These are phyloP conservation scores for Aspergillus melleus DNA, from an alignment of 2,329 filamentous ascomycete genomes.

Conservation along the genomic window DNA sequence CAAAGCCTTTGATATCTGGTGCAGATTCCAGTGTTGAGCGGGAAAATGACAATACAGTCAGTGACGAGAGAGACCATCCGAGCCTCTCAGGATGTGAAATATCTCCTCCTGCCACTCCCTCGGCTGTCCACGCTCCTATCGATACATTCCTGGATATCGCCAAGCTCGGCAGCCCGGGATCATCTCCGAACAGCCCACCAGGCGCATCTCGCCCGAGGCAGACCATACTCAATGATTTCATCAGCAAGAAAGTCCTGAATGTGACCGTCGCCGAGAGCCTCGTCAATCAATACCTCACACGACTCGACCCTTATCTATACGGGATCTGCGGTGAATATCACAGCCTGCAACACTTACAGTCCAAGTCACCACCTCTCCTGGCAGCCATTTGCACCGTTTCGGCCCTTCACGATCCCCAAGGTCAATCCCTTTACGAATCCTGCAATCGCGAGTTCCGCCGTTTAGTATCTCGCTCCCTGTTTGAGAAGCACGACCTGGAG, in stretches of 20 bases:
- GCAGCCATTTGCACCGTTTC: slow-evolving; percentile 49
- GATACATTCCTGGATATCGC: slow-evolving; percentile 39
- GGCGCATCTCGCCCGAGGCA: slow-evolving; percentile 19
- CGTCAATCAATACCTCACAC: slow-evolving; percentile 43
- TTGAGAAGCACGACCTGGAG: slow-evolving; percentile 48
- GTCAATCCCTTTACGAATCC: slow-evolving; percentile 29
- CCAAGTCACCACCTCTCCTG: slow-evolving; percentile 44
- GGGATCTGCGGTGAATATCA: slow-evolving; percentile 41
- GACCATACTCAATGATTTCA: slow-evolving; percentile 39
- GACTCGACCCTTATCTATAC: slow-evolving; percentile 52
- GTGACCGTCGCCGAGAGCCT: slow-evolving; percentile 45
- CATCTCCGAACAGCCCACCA: slow-evolving; percentile 14
- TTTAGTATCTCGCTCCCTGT: slow-evolving; percentile 48
- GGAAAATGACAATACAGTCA: slow-evolving; percentile 3
- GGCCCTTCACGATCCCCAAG: slow-evolving; percentile 45
- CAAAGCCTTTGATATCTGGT: slow-evolving; percentile 14
- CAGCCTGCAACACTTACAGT: slow-evolving; percentile 31
- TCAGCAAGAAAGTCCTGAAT: slow-evolving; percentile 45
- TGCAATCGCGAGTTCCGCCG: slow-evolving; percentile 50
- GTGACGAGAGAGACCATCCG: slow-evolving; percentile 33
- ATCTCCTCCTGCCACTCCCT: slow-evolving; percentile 32
- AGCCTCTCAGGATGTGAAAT: slow-evolving; percentile 26
- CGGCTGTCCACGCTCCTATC: slow-evolving; percentile 37
- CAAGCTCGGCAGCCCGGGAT: slow-evolving; percentile 32
- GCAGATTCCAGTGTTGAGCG: too few relatives aligned